phyloP scores from a whole-genome alignment of 176 grass and related monocot genomes.

The Leersia perrieri region DNA sequence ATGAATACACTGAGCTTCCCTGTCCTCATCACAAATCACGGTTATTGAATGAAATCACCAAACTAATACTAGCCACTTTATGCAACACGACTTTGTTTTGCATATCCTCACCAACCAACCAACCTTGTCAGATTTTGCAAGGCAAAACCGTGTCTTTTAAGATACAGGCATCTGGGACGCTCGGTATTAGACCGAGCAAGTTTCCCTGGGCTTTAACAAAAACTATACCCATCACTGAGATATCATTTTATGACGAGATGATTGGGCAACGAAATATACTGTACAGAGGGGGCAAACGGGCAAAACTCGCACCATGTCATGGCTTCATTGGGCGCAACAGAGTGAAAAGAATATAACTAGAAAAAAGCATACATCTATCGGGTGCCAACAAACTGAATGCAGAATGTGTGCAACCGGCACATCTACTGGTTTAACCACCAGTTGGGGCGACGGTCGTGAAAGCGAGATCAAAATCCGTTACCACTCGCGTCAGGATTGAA shows the following conservation, averaged over 20 bases:
- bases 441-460: constrained; percentile 15
- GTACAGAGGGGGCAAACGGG: constrained; percentile 47
- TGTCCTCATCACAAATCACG: background rate
- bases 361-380: constrained; percentile 45
- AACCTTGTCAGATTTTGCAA: constrained; percentile 26
- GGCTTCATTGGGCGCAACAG: constrained; percentile 34
- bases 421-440: constrained; percentile 33
- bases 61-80: background rate
- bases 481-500: constrained; percentile 40
- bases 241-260: constrained; percentile 41
- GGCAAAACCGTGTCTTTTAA: constrained; percentile 18
- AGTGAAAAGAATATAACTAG: constrained; percentile 34
- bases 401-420: constrained; percentile 29
- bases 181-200: background rate
- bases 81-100: background rate
- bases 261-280: constrained; percentile 34
- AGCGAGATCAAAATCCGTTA: constrained; percentile 63
- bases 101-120: background rate
- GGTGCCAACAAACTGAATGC: constrained; percentile 31
- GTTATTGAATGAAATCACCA: background rate
- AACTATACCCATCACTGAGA: constrained; percentile 35
- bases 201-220: constrained; percentile 32
- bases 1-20: background rate
- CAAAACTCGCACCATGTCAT: constrained; percentile 54
- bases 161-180: background rate